Percentiles rank a stretch among this genome's conserved stretches.
Conservation (phyloP, 495 filamentous ascomycete species). For the Podospora sp. region DNA sequence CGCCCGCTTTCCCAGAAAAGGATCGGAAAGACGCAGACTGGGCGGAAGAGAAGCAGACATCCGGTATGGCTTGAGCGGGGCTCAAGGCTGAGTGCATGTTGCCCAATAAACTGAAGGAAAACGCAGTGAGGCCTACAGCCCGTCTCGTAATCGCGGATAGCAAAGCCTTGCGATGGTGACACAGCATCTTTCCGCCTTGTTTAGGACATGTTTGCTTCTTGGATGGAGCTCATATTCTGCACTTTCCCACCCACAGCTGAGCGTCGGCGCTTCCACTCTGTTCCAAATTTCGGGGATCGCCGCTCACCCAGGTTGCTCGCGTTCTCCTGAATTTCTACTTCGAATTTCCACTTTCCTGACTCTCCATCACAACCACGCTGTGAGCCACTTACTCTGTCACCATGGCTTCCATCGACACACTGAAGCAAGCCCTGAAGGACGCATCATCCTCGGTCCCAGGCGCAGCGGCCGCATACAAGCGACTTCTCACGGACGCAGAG, state of each 20-base stretch:
- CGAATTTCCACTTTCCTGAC: too few relatives aligned
- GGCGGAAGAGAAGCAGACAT: too few relatives aligned
- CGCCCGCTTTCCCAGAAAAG: too few relatives aligned
- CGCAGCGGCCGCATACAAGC: too few relatives aligned
- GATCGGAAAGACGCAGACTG: too few relatives aligned
- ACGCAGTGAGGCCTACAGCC: slow-evolving; percentile 14
- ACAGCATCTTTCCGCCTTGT: neutral
- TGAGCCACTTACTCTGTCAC: neutral
- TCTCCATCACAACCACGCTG: slow-evolving; percentile 1
- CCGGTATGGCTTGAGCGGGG: neutral
- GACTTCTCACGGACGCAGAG: slow-evolving; percentile 57
- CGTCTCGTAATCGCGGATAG: neutral
- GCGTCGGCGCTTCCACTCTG: too few relatives aligned
- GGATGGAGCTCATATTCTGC: too few relatives aligned
- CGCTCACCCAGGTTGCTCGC: too few relatives aligned
- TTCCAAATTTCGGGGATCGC: too few relatives aligned
- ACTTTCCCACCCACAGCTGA: too few relatives aligned
- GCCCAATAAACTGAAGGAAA: neutral
- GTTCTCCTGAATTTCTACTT: too few relatives aligned
- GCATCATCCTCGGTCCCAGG: slow-evolving; percentile 35
- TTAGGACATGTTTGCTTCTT: too few relatives aligned
- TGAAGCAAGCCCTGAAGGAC: slow-evolving; percentile 54
- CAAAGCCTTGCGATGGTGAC: neutral
- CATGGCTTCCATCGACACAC: slow-evolving; percentile 56
- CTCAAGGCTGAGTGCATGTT: neutral